Evolutionary conservation across 1,284 basidiomycete genomes (phyloP), one percentile per base, ranked within the genome.

Genomic region (Volvariella surrecta): DNA sequence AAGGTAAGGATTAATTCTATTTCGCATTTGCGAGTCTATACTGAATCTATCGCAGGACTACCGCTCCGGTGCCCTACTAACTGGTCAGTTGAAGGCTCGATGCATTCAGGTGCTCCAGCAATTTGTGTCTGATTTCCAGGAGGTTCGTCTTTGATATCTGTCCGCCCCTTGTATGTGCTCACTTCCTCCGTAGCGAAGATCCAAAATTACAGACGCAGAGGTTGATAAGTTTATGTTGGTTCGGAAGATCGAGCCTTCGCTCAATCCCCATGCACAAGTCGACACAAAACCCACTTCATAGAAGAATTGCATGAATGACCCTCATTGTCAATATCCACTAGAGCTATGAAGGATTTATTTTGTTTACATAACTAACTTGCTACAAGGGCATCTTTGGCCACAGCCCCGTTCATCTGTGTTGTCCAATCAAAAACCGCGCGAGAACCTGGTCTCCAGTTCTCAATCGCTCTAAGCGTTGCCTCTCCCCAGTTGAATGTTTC

Each of bases 61-160:
- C 67, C 82, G 92, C 16, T 77, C 87, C 10, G 96, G 96, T 0
- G 77, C 74, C 30, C 61, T 99, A 49, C 71, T 96, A 45, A 97
- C 94, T 0, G 91, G 93, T 7, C 84, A 99, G 62, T 70, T 99
- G 52, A 99, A 99, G 70, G 82, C 82, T 18, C 82, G 73, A 59
- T 96, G 91, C 59, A 98, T 99, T 50, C 74, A 78, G 42, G 60
- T 85, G 44, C 62, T 99, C 28, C 93, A 97, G 60, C 68, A 76
- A 37, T 89, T 98, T 48, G 89, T 98, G 21, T 74, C 75, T 42
- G 76, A 73, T 1, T 99, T 99, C 75, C 95, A 99, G 66, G 87
- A 88, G 64, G 93, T 90, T 50, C 42, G 72, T 57, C 16, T 37
- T 19, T 9, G n/a, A 42, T 37, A 32, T 16, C 28, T 17, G 1